Conservation (phyloP, 2,329 filamentous ascomycete species). For the Botrytis aclada region DNA sequence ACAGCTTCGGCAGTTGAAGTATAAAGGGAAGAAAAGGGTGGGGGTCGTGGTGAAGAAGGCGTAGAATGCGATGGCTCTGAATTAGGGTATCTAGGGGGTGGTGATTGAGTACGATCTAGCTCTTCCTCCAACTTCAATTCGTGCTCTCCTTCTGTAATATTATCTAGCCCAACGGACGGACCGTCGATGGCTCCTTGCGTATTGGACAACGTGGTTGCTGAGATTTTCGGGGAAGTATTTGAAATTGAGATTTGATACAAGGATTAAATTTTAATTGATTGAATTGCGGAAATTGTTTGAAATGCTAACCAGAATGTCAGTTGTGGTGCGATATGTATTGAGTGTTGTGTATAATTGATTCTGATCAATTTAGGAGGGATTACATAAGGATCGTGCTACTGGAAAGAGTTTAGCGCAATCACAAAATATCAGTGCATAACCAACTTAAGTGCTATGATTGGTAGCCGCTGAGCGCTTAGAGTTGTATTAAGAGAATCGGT, state of each 20-base stretch:
- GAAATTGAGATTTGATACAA: slow-evolving; percentile 21
- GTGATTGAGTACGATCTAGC: slow-evolving; percentile 45
- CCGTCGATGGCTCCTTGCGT: slow-evolving; percentile 45
- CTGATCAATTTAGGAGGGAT: slow-evolving; percentile 6
- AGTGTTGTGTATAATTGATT: slow-evolving; percentile 4
- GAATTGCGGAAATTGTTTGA: slow-evolving; percentile 18
- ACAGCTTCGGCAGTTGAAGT: slow-evolving; percentile 41
- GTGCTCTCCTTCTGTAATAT: slow-evolving; percentile 26
- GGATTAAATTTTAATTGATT: slow-evolving; percentile 13
- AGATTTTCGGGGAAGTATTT: slow-evolving; percentile 18
- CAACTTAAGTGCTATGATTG: not conserved
- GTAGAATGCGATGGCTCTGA: slow-evolving; percentile 50
- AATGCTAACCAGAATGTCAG: not conserved
- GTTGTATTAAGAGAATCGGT: not conserved
- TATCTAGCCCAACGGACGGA: slow-evolving; percentile 43
- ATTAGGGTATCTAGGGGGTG: slow-evolving; percentile 58
- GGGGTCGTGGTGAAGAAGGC: slow-evolving; percentile 46
- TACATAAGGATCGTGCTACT: not conserved
- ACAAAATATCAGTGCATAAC: not conserved
- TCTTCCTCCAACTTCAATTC: slow-evolving; percentile 39
- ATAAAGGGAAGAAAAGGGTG: slow-evolving; percentile 61
- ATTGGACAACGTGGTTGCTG: slow-evolving; percentile 49
- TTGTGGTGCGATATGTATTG: not conserved
- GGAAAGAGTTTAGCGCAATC: not conserved
- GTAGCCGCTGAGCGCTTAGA: slow-evolving; percentile 11